These are phyloP conservation scores for Baorangia bicolor DNA, from an alignment of 768 basidiomycete genomes.

Conservation along the genomic window DNA sequence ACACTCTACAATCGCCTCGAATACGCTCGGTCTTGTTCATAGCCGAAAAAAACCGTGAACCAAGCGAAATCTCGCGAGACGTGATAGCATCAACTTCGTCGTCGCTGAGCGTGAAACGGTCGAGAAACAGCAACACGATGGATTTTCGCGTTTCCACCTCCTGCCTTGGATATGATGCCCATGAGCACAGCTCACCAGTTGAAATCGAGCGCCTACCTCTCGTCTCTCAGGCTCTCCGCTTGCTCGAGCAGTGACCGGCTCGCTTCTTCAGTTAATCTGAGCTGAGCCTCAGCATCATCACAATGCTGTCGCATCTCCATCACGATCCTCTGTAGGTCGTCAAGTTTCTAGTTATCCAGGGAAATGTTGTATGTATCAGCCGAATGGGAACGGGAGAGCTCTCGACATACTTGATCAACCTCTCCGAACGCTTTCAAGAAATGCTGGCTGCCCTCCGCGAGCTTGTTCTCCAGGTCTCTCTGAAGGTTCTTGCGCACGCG, in stretches of 20 bases:
- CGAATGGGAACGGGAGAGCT: not conserved
- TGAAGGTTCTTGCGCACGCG: slow-evolving; percentile 77
- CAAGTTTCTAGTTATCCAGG: slow-evolving; percentile 63
- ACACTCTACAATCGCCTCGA: slow-evolving; percentile 76
- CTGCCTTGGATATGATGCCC: slow-evolving; percentile 43
- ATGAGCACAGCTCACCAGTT: not conserved
- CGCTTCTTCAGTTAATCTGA: slow-evolving; percentile 70
- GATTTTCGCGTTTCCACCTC: slow-evolving; percentile 68
- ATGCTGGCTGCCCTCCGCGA: slow-evolving; percentile 76
- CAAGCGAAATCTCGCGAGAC: slow-evolving; percentile 76
- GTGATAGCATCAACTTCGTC: slow-evolving; percentile 72
- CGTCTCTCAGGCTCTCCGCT: slow-evolving; percentile 71
- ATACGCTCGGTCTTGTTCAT: slow-evolving; percentile 88
- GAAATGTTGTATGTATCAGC: not conserved
- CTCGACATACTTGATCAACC: slow-evolving; percentile 76
- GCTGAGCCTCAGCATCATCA: slow-evolving; percentile 77
- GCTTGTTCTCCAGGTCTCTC: slow-evolving; percentile 79
- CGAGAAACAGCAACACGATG: slow-evolving; percentile 77
- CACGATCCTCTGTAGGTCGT: slow-evolving; percentile 74
- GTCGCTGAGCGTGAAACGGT: slow-evolving; percentile 79
- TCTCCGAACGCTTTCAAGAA: slow-evolving; percentile 85
- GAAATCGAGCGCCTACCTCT: slow-evolving; percentile 50
- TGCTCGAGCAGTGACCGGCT: slow-evolving; percentile 80
- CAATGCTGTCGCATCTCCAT: slow-evolving; percentile 78
- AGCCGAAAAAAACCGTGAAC: slow-evolving; percentile 71